Base-by-base conservation (phyloP, 805 yeast species). In the Ascoidea tarda region DNA sequence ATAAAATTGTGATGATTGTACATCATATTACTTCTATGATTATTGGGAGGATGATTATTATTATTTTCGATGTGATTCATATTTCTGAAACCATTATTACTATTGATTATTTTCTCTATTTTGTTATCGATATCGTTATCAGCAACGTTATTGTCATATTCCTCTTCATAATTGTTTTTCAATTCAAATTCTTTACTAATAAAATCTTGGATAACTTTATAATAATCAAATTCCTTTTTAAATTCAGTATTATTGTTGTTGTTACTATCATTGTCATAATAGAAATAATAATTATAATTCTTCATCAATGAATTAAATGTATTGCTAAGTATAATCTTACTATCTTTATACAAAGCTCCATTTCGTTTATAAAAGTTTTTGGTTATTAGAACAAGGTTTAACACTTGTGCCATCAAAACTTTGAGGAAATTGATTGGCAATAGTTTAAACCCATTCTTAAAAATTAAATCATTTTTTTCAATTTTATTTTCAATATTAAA, bases 401-500 rank as follows among this genome's bases (percentile, higher is more conserved):
- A 38, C 6, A 48, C 32, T 33, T 49, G 49, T 28, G 42, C 10
- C 28, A 54, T 28, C 6, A 46, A 33, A 5, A 48, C 12, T 46
- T 33, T 5, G n/a, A 54, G 50, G 6, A 52, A 8, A 44, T 52
- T 38, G 5, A 54, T 21, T 21, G 57, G 57, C 2, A 54, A n/a
- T 3, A 52, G 14, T 12, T 50, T 50, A 32, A 52, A 44, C 6
- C 57, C 57, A 45, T 50, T 54, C 46, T 54, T 54, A 33, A 54
- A 54, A 2, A 51, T 48, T 2, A 44, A 6, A 6, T 49, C 28
- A 6, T 16, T 16, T 14, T 16, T 14, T 14, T 49, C 55, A n/a
- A 51, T 16, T 48, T 52, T 50, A 49, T 44, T 46, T 42, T 48
- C 45, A 6, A 33, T 8, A 16, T 5, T 14, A 12, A 48, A 32